Evolutionary conservation across 1,284 basidiomycete genomes (phyloP).

Genomic region (Meira nashicola): DNA sequence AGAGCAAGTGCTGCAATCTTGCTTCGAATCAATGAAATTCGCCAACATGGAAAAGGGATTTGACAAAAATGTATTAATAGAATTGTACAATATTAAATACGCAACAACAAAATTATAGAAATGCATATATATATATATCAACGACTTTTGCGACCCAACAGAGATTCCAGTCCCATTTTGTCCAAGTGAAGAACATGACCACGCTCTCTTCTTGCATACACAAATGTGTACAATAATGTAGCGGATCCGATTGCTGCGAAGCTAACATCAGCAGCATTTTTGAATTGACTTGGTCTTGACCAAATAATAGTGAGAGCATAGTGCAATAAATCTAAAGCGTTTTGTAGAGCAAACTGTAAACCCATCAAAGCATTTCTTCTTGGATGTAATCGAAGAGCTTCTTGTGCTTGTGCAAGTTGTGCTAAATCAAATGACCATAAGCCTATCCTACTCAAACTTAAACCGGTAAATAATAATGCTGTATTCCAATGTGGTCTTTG

Average conservation of each 20-base stretch:
- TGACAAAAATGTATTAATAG: background rate
- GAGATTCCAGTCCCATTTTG: background rate
- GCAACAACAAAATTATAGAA: background rate
- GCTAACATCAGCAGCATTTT: slow-evolving; percentile 32
- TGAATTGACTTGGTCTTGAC: slow-evolving; percentile 32
- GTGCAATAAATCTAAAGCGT: slow-evolving; percentile 26
- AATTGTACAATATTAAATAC: background rate
- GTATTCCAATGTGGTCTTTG: slow-evolving; percentile 33
- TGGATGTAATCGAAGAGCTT: slow-evolving; percentile 22
- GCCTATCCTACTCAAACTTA: slow-evolving; percentile 59
- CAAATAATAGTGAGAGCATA: slow-evolving; percentile 38
- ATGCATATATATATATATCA: background rate
- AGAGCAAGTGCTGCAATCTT: slow-evolving; percentile 13
- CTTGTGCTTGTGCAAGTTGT: slow-evolving; percentile 56
- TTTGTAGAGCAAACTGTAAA: slow-evolving; percentile 35
- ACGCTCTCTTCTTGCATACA: slow-evolving; percentile 34
- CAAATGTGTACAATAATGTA: slow-evolving; percentile 31
- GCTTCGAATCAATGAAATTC: slow-evolving; percentile 11
- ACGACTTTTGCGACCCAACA: background rate
- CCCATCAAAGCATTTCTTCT: slow-evolving; percentile 35
- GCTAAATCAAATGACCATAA: slow-evolving; percentile 60
- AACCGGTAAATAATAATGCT: slow-evolving; percentile 50
- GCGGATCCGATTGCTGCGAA: slow-evolving; percentile 29
- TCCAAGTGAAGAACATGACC: slow-evolving; percentile 43
- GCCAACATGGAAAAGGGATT: background rate